Conservation (phyloP, 1,139 yeast species). For the Pichia sp. region DNA sequence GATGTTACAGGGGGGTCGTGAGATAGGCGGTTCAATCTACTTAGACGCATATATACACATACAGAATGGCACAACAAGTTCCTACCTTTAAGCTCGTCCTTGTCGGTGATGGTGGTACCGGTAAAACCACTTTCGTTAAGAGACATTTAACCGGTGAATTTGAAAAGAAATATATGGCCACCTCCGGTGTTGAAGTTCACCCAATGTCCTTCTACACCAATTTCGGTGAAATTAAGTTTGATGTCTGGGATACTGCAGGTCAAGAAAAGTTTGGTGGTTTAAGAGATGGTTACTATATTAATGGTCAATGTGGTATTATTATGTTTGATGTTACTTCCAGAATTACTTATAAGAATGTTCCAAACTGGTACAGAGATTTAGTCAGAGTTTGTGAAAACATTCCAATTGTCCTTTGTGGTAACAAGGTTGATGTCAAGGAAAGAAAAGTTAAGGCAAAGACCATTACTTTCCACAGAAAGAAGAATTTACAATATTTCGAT, state of each 20-base stretch:
- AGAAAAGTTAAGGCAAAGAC: slow-evolving; percentile 99
- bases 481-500: slow-evolving; percentile 98
- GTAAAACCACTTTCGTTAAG: slow-evolving; percentile 99
- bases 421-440: slow-evolving; percentile 99
- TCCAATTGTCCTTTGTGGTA: slow-evolving; percentile 98
- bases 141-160: slow-evolving; percentile 99
- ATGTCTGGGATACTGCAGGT: slow-evolving; percentile 99
- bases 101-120: slow-evolving; percentile 99
- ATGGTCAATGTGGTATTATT: slow-evolving; percentile 99
- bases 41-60: neutral
- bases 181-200: slow-evolving; percentile 98
- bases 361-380: slow-evolving; percentile 99
- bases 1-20: too few relatives aligned
- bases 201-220: slow-evolving; percentile 98
- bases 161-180: slow-evolving; percentile 98
- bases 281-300: slow-evolving; percentile 98
- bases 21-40: neutral
- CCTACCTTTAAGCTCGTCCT: slow-evolving; percentile 97
- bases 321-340: slow-evolving; percentile 99
- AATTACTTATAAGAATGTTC: slow-evolving; percentile 98
- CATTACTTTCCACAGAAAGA: slow-evolving; percentile 99
- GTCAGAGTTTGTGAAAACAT: slow-evolving; percentile 99
- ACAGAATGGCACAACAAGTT: slow-evolving; percentile 59
- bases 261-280: slow-evolving; percentile 99
- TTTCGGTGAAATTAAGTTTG: slow-evolving; percentile 97